Evolutionary conservation across 768 basidiomycete genomes (phyloP).

Genomic region (Suillus sp.): DNA sequence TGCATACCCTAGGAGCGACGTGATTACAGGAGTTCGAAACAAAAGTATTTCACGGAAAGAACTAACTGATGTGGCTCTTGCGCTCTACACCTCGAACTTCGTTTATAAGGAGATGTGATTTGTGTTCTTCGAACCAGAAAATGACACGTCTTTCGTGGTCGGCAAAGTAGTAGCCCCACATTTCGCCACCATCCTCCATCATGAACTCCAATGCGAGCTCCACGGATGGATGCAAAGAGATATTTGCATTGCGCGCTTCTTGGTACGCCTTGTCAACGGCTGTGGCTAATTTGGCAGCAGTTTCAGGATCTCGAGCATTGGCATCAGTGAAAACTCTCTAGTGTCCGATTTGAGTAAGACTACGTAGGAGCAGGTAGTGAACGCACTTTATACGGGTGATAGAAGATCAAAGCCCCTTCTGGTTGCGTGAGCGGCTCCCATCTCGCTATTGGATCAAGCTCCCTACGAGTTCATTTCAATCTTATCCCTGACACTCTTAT

Average conservation of each 20-base stretch:
- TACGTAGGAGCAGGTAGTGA: no score
- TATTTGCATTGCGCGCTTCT: neutral
- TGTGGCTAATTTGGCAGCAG: neutral
- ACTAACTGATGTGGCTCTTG: constrained; percentile 43
- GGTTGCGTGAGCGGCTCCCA: constrained; percentile 53
- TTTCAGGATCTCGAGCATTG: constrained; percentile 5
- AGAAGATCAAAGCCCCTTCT: constrained; percentile 58
- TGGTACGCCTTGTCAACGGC: neutral
- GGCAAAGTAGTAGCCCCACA: constrained; percentile 45
- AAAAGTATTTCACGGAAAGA: neutral
- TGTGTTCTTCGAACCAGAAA: constrained; percentile 49
- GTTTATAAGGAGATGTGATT: constrained; percentile 33
- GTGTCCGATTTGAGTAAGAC: neutral
- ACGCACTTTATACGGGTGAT: constrained; percentile 42
- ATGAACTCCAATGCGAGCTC: constrained; percentile 17
- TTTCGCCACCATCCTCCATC: neutral
- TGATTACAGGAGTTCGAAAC: neutral
- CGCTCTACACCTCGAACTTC: constrained; percentile 41
- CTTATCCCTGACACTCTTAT: neutral
- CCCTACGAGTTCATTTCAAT: neutral
- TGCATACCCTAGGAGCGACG: constrained; percentile 18
- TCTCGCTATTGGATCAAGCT: constrained; percentile 11
- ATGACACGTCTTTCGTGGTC: constrained; percentile 43
- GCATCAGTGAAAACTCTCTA: constrained; percentile 19
- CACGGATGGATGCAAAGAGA: neutral